phyloP scores from a whole-genome alignment of 2,329 filamentous ascomycete species.

The Pseudogymnoascus verrucosus region DNA sequence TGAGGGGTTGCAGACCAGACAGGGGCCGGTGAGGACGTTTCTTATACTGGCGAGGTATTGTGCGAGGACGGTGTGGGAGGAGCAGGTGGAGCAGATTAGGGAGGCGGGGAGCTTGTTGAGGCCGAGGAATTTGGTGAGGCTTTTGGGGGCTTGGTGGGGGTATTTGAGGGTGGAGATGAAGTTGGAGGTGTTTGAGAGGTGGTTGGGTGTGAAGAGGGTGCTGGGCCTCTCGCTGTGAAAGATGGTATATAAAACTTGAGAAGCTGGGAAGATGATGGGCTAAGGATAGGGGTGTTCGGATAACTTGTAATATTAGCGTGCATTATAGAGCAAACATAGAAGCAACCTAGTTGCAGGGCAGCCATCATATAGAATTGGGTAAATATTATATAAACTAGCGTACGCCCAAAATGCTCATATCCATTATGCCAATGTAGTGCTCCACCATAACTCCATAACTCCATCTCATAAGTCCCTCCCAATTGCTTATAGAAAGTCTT shows the following conservation, averaged over 20 bases:
- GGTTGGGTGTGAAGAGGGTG: constrained; percentile 47
- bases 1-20: constrained; percentile 73
- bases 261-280: not conserved
- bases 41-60: constrained; percentile 64
- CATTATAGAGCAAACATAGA: constrained; percentile 2
- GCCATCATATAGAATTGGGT: not conserved
- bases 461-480: not conserved
- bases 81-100: constrained; percentile 52
- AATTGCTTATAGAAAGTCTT: not conserved
- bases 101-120: constrained; percentile 47
- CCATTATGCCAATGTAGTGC: not conserved
- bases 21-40: constrained; percentile 57
- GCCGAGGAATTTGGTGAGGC: constrained; percentile 46
- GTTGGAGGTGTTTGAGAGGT: constrained; percentile 55
- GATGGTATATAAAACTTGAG: not conserved
- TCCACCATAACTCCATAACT: not conserved
- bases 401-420: not conserved
- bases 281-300: not conserved
- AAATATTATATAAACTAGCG: not conserved
- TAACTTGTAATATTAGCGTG: constrained; percentile 7
- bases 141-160: constrained; percentile 49
- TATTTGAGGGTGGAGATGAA: constrained; percentile 55
- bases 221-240: constrained; percentile 22
- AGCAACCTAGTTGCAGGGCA: not conserved
- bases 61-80: constrained; percentile 56